Evolutionary conservation across 768 basidiomycete species (phyloP).

Genomic region (Lactifluus volemus): DNA sequence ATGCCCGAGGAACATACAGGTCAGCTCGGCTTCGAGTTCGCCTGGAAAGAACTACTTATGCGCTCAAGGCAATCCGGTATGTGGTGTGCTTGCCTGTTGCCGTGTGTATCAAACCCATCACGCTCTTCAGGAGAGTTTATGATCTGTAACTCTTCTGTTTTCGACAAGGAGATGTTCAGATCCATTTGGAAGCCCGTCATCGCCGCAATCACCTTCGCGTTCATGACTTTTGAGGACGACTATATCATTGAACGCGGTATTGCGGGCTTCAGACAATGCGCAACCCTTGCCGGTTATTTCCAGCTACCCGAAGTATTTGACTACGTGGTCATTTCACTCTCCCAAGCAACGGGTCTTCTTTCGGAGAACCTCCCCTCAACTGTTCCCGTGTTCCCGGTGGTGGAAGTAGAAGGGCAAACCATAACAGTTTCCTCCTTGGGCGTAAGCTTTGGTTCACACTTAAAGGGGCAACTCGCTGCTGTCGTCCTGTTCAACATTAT

Average conservation of each 20-base stretch:
- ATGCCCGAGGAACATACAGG: conserved; percentile 98
- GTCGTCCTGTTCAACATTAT: conserved; percentile 97
- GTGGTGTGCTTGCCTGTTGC: conserved; percentile 17
- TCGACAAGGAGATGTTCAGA: conserved; percentile 92
- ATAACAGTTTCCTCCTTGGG: conserved; percentile 89
- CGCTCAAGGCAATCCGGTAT: conserved; percentile 74
- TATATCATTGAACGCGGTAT: conserved; percentile 93
- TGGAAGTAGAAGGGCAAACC: conserved; percentile 83
- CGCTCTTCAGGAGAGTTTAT: conserved; percentile 49
- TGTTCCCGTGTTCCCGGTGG: conserved; percentile 77
- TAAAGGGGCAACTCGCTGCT: conserved; percentile 91
- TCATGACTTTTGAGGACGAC: conserved; percentile 94
- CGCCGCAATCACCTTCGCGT: conserved; percentile 91
- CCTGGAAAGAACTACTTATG: conserved; percentile 91
- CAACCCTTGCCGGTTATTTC: conserved; percentile 85
- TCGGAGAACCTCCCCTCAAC: conserved; percentile 60
- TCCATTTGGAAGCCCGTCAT: conserved; percentile 89
- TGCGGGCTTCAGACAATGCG: conserved; percentile 94
- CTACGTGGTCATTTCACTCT: conserved; percentile 87
- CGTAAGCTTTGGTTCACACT: conserved; percentile 89
- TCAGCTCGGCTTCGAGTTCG: conserved; percentile 94
- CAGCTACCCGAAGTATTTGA: conserved; percentile 93
- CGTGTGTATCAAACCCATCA: neutral
- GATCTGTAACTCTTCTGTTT: conserved; percentile 67
- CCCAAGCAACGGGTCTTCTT: conserved; percentile 83